Conservation (phyloP, 345 rosid species). For the Syzygium jambos region DNA sequence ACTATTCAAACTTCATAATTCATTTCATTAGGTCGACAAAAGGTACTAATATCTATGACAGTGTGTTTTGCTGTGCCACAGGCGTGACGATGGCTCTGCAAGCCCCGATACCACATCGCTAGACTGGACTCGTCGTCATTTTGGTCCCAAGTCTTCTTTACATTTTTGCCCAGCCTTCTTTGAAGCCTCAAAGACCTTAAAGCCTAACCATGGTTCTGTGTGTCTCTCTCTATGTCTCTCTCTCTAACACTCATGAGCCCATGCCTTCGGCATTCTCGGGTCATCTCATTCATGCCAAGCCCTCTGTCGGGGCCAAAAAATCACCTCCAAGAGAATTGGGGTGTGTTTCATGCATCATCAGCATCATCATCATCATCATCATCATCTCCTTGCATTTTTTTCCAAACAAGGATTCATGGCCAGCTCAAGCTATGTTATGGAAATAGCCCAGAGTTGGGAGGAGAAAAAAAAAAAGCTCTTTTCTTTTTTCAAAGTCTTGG, state of each 20-base stretch:
- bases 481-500: background rate
- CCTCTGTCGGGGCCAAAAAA: constrained; percentile 11
- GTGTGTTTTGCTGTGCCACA: constrained; percentile 98
- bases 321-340: constrained; percentile 2
- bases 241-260: background rate
- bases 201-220: background rate
- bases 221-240: constrained; percentile 3
- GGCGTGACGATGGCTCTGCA: constrained; percentile 73
- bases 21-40: background rate
- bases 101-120: constrained; percentile 65
- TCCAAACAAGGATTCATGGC: background rate
- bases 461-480: background rate
- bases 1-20: background rate
- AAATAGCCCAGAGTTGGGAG: background rate
- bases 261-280: background rate
- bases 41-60: constrained; percentile 68
- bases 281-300: background rate
- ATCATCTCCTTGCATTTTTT: constrained; percentile 7
- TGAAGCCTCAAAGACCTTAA: constrained; percentile 5
- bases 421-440: background rate
- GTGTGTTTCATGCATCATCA: constrained; percentile 7
- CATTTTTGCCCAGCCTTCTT: constrained; percentile 51
- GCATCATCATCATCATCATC: constrained; percentile 6
- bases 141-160: constrained; percentile 25
- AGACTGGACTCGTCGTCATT: constrained; percentile 11